Conservation (phyloP, 345 rosid genomes). For the Garcia nutans region DNA sequence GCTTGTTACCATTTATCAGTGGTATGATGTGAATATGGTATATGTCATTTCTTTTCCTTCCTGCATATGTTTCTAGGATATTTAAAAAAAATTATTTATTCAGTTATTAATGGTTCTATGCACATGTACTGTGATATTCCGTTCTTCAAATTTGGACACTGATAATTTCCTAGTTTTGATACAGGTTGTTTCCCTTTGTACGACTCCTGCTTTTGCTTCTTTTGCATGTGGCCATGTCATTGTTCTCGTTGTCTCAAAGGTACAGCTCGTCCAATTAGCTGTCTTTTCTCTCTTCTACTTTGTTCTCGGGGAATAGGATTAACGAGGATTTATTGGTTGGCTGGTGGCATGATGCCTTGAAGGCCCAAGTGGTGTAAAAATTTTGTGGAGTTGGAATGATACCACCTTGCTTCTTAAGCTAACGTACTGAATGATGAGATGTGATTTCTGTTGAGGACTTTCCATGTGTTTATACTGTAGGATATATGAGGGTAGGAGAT, state of each 20-base stretch:
- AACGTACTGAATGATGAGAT: not conserved
- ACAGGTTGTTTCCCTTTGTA: slow-evolving; percentile 66
- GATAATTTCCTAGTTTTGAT: slow-evolving; percentile 5
- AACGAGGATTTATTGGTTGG: not conserved
- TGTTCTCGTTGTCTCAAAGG: slow-evolving; percentile 76
- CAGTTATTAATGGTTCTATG: not conserved
- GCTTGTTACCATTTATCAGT: not conserved
- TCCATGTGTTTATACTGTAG: not conserved
- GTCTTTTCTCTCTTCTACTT: not conserved
- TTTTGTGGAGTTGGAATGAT: not conserved
- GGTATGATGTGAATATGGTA: not conserved
- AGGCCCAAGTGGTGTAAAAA: not conserved
- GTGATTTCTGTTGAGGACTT: not conserved
- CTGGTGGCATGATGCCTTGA: not conserved
- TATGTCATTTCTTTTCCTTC: not conserved
- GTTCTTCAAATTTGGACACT: not conserved
- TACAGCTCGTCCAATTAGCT: slow-evolving; percentile 18
- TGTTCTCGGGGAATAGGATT: not conserved
- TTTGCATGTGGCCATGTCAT: slow-evolving; percentile 78
- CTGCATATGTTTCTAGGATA: not conserved
- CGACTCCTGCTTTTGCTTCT: slow-evolving; percentile 53
- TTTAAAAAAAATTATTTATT: not conserved
- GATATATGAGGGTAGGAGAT: not conserved
- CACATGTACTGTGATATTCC: not conserved
- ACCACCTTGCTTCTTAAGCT: too few species aligned